phyloP scores from a whole-genome alignment of 2,329 filamentous ascomycete species.

The Aspergillus brunneoviolaceus region DNA sequence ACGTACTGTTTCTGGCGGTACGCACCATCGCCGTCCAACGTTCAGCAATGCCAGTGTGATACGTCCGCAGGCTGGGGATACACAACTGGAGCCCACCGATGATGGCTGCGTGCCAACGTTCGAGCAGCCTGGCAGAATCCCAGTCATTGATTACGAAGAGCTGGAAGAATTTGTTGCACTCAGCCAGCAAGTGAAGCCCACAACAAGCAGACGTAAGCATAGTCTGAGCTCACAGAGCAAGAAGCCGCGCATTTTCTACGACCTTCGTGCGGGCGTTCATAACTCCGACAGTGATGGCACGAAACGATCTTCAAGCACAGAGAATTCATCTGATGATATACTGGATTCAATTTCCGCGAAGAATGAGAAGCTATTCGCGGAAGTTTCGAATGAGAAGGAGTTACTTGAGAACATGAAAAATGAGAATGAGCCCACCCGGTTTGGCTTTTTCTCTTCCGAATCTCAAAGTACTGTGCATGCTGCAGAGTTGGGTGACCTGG shows the following conservation, averaged over 20 bases:
- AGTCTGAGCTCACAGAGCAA: constrained; percentile 53
- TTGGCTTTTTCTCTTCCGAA: constrained; percentile 96
- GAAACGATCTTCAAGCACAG: constrained; percentile 32
- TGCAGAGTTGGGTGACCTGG: constrained; percentile 79
- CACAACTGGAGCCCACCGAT: constrained; percentile 35
- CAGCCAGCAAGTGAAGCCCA: constrained; percentile 50
- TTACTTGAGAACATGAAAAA: constrained; percentile 39
- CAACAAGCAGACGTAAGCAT: constrained; percentile 36
- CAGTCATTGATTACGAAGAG: constrained; percentile 87
- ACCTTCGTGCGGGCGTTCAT: constrained; percentile 52
- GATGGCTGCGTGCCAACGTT: constrained; percentile 86
- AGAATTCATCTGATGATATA: constrained; percentile 31
- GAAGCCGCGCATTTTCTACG: constrained; percentile 58
- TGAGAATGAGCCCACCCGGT: constrained; percentile 69
- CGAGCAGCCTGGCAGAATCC: constrained; percentile 73
- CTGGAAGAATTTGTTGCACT: constrained; percentile 85
- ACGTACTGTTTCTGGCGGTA: constrained; percentile 69
- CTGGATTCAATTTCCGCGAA: constrained; percentile 24
- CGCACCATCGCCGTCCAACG: constrained; percentile 61
- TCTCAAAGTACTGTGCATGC: constrained; percentile 92
- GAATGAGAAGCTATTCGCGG: constrained; percentile 36
- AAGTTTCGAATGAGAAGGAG: constrained; percentile 35
- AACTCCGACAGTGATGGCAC: constrained; percentile 35
- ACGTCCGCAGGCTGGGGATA: constrained; percentile 48
- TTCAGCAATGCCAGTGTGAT: constrained; percentile 59